A percentile compares a stretch with the other conserved stretches of the same genome.
Evolutionary conservation across 352 stramenopile species (phyloP).

Genomic region (Globisporangium nunn): DNA sequence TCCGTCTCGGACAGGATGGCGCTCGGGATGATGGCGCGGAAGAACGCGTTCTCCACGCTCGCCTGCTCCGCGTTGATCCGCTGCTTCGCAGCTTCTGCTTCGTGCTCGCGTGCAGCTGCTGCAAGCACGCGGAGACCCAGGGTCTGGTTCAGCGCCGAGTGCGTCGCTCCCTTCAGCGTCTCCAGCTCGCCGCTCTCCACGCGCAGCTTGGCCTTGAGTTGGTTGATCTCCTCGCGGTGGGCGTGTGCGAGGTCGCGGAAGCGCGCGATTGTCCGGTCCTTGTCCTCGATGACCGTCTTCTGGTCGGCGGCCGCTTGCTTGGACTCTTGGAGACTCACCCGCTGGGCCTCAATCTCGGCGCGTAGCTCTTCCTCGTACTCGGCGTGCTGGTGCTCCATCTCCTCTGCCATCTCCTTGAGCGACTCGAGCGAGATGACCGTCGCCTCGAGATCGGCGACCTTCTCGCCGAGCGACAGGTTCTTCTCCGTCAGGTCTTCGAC

Average conservation of each 20-base stretch:
- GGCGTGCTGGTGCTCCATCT: slow-evolving; percentile 86
- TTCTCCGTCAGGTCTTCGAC: slow-evolving; percentile 86
- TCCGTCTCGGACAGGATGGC: slow-evolving; percentile 73
- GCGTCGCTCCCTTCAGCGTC: slow-evolving; percentile 65
- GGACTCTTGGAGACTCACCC: slow-evolving; percentile 43
- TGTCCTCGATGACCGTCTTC: slow-evolving; percentile 61
- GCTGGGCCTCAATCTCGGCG: slow-evolving; percentile 59
- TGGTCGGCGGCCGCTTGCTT: slow-evolving; percentile 44
- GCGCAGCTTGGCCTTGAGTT: slow-evolving; percentile 67
- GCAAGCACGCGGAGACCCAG: slow-evolving; percentile 61
- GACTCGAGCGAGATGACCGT: slow-evolving; percentile 70
- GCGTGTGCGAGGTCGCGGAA: slow-evolving; percentile 68
- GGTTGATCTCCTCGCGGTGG: slow-evolving; percentile 67
- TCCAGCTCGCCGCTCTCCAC: slow-evolving; percentile 62
- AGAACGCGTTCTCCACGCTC: slow-evolving; percentile 57
- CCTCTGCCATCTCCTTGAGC: slow-evolving; percentile 77
- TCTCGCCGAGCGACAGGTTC: slow-evolving; percentile 78
- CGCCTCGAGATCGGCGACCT: slow-evolving; percentile 67
- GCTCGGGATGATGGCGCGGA: slow-evolving; percentile 55
- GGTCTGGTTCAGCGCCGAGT: slow-evolving; percentile 66
- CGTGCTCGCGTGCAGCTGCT: slow-evolving; percentile 49
- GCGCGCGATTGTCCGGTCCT: slow-evolving; percentile 70
- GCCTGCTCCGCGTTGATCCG: slow-evolving; percentile 61
- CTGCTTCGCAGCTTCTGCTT: slow-evolving; percentile 64
- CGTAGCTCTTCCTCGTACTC: slow-evolving; percentile 77